Evolutionary conservation across 2,329 filamentous ascomycete genomes (phyloP).

Genomic region (Juglanconis oblonga): DNA sequence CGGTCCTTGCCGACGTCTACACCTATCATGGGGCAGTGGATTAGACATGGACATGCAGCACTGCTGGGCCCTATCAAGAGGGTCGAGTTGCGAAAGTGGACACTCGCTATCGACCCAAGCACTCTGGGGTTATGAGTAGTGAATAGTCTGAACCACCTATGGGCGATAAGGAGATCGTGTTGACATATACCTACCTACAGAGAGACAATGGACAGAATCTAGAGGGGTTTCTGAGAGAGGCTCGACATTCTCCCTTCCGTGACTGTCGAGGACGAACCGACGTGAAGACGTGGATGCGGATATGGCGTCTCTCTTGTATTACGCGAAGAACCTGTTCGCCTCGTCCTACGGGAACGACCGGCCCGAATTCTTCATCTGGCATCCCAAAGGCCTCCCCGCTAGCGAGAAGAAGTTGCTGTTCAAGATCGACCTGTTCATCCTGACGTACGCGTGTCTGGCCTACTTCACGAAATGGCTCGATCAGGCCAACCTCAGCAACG

Average conservation of each 20-base stretch:
- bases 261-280: neutral
- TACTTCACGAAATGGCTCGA: constrained; percentile 30
- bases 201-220: neutral
- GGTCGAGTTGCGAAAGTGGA: neutral
- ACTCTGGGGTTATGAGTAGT: neutral
- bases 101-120: neutral
- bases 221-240: neutral
- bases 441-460: constrained; percentile 26
- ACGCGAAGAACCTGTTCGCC: constrained; percentile 24
- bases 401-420: constrained; percentile 27
- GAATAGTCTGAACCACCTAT: too few relatives aligned
- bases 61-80: neutral
- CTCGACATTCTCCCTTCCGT: neutral
- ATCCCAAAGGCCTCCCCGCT: constrained; percentile 22
- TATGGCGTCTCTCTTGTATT: constrained; percentile 17
- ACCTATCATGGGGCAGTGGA: neutral
- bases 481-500: constrained; percentile 34
- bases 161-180: neutral
- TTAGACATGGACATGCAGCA: neutral
- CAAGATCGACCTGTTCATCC: constrained; percentile 30
- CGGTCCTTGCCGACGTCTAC: neutral
- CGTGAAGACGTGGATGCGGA: neutral
- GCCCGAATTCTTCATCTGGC: constrained; percentile 27
- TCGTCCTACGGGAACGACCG: constrained; percentile 26
- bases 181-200: neutral